Base-by-base conservation (phyloP, 2,329 filamentous ascomycete species). In the Pestalotiopsis sp. region DNA sequence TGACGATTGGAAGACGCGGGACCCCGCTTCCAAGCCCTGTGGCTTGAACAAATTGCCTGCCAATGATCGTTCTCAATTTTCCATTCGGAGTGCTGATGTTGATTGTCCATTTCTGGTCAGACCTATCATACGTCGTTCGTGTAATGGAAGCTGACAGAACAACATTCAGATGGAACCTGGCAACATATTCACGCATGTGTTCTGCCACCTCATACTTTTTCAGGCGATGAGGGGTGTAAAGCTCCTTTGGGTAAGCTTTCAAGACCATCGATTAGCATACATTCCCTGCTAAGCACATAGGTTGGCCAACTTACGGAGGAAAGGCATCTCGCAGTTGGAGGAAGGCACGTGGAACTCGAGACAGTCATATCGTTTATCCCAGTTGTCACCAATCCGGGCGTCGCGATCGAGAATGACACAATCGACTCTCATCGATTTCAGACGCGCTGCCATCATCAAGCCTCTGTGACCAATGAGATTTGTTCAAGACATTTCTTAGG, bases 281-380 rank as follows among this genome's bases (percentile, higher is more conserved):
- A 17, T 12, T 4, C 7, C 4, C 4, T 23, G 27, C 6, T 9
- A 23, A 45, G 41, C 27, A 45, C 14, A 2, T 14, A 17, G 13
- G 64, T 41, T 5, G 20, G 14, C 12, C 7, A 9, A 41, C 74
- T 74, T 70, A 78, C 75, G 23, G 38, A 80, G 70, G 59, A 77
- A 83, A 0, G 81, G 81, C 65, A 80, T 68, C 25, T 81, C 76
- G 65, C 77, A 80, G 45, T 72, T 73, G 0, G 77, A 74, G 0
- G 79, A 81, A 4, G 78, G 77, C 2, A 82, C 70, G 66, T 84
- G 82, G 52, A 84, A 81, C n/a, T 71, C 70, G 66, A 82, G 41
- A 60, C 70, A 77, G 64, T 83, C 80, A 62, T 83, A 83, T 1
- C 81, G 77, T 3, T 72, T 68, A 0, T 73, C 72, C 81, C 81